Base-by-base conservation (phyloP, 129 eudicot species). In the Heracleum sosnowskyi region DNA sequence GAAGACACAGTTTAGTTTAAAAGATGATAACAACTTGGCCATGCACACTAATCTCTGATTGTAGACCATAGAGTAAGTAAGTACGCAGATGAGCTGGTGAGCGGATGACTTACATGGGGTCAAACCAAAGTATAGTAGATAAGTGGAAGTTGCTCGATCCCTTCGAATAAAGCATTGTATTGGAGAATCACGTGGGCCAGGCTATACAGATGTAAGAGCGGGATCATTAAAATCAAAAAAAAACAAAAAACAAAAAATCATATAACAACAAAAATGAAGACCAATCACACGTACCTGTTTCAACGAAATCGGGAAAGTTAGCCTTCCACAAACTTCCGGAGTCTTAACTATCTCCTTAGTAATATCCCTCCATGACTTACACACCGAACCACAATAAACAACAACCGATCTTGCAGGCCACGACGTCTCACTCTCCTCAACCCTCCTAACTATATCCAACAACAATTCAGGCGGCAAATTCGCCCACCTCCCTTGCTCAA, bases 231-330 rank as follows among this genome's bases (percentile, higher is more conserved):
- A 70, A 26, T 63, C 33, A 15, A 44, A 29, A 64, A 29, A 64
- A 26, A 53, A 79, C 47, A 44, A 29, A 64, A 29, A 64, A 26
- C 66, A 79, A 35, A 69, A 35, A 28, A n/a, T n/a, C 72, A 80
- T 29, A 40, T 24, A 18, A 35, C 8, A 37, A 39, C 18, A 73
- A 49, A 40, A 71, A 20, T 10, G 68, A 35, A 55, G 31, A 78
- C 5, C 39, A 15, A 18, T 33, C 37, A 70, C 42, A 29, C 3
- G 73, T 55, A 92, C 98, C 96, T 95, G 97, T 75, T 95, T 95
- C 86, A 95, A 78, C 13, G 98, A 95, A 76, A 95, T 91, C n/a
- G 98, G 98, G 35, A 95, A 95, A 17, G 98, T 95, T 73, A 95
- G 86, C 76, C 92, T 83, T 84, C 98, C 76, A 40, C 76, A 72